Evolutionary conservation across 2,329 filamentous ascomycete species (phyloP), one percentile per base, ranked within the genome.

Genomic region (Ambrosiella xylebori): DNA sequence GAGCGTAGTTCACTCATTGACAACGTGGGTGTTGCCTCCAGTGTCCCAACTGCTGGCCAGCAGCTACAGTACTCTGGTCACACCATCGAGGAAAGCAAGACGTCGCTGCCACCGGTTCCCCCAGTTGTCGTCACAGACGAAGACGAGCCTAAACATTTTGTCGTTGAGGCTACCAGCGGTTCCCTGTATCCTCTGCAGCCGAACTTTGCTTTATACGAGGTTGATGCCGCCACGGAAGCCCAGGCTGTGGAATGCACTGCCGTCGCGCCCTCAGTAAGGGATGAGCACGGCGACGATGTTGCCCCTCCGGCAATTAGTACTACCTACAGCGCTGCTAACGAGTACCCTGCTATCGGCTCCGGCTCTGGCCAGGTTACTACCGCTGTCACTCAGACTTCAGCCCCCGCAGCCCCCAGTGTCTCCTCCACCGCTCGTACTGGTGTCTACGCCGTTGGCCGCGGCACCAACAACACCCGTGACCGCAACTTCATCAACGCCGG

Each of bases 131-230:
- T 51, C 19, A 51, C 13, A 3, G 11, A 51, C 3, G 15, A 56
- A 13, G 54, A 57, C 15, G 56, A 52, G 39, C 19, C 50, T 4
- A 54, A 35, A 12, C 54, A 56, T 38, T 49, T 54, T 27, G 35
- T 35, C 2, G 37, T 57, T 17, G 54, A 59, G 9, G 13, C 54
- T 12, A 45, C 47, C n/a, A 47, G 37, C 17, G 17, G 12, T 6
- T 35, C 35, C 27, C 17, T 59, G 2, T 54, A 57, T n/a, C 59
- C 59, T 19, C 27, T 60, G 19, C 56, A 60, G 38, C 58, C 56
- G 3, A 60, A 60, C 56, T 52, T 56, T n/a, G 36, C 56, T 7
- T 27, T 45, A 19, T n/a, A 39, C 12, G 19, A 51, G 9, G 17
- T 9, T 7, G 47, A 51, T 51, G 15, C 11, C 47, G 9, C 7